Evolutionary conservation across 805 yeast species (phyloP), one percentile per base, ranked within the genome.

Genomic region (Lipomyces yamadae): DNA sequence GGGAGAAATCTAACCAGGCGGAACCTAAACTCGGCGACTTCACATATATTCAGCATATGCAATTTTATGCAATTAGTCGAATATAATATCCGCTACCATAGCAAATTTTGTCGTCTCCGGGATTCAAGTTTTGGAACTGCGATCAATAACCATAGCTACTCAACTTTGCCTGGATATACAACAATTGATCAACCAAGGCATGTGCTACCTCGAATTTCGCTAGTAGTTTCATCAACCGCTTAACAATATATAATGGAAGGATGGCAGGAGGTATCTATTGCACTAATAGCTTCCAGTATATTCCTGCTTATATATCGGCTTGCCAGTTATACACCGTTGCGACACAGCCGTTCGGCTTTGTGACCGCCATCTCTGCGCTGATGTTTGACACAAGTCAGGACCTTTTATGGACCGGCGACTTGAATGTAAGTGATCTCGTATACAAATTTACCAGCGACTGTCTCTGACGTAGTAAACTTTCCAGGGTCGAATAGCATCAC

Each of bases 341-440:
- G 39, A 56, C 69, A 42, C 58, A 57, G 54, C 65, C 70, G 13
- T 66, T 67, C 56, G 66, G 64, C 39, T 35, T 56, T 32, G 29
- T 55, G 30, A 62, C 70, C 15, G 60, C 70, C 34, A 61, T 73
- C n/a, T 60, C 71, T 18, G 62, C 76, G 11, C 56, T 85, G 6
- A 76, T 78, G 2, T 92, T 92, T 76, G 97, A 93, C 78, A 83
- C 82, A 48, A 78, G 83, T n/a, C 84, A 87, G 66, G 95, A 93
- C 72, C 79, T 95, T 56, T 75, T 93, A 1, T 94, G 98, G 98
- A 82, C 88, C 0, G 97, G 96, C 18, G 95, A 91, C 75, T 76
- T 85, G 45, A 72, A 80, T 1, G 82, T 80, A 50, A 90, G 93
- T 55, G 42, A 29, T 18, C 33, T 2, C 8, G 8, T n/a, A 11